Conservation (phyloP, 306 rosid genomes). For the Gleditsia sinensis region DNA sequence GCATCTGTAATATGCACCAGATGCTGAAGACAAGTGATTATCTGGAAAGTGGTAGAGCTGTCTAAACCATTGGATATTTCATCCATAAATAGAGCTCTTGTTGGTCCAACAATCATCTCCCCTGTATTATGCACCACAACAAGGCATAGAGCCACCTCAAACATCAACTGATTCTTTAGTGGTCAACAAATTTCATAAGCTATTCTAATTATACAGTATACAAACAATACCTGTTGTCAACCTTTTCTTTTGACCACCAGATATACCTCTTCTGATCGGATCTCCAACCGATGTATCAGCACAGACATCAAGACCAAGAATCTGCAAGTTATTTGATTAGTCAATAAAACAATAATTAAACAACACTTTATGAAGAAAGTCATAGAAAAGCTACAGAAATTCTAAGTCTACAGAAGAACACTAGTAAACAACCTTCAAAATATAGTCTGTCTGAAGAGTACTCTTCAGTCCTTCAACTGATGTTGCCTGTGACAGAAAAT, state of each 20-base stretch:
- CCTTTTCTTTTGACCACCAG: constrained; percentile 69
- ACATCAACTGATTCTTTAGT: constrained; percentile 6
- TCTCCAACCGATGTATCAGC: constrained; percentile 61
- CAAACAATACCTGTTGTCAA: constrained; percentile 58
- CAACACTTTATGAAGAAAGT: neutral
- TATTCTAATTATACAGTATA: neutral
- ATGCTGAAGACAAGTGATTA: constrained; percentile 57
- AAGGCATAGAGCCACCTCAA: constrained; percentile 10
- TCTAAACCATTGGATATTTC: constrained; percentile 78
- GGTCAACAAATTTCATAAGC: neutral
- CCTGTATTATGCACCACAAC: constrained; percentile 40
- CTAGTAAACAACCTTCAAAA: constrained; percentile 50
- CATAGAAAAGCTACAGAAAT: neutral
- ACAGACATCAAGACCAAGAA: constrained; percentile 62
- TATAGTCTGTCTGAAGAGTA: constrained; percentile 53
- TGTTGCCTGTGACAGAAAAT: constrained; percentile 48
- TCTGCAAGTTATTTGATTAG: constrained; percentile 34
- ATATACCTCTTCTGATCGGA: constrained; percentile 57
- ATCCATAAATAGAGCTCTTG: constrained; percentile 65
- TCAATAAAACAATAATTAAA: constrained; percentile 3
- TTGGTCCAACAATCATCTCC: constrained; percentile 67
- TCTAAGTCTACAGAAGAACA: neutral
- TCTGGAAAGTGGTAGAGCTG: constrained; percentile 72
- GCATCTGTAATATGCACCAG: constrained; percentile 55
- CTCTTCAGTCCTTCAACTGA: constrained; percentile 52